phyloP scores from a whole-genome alignment of 768 basidiomycete genomes.

The Russula sp. region DNA sequence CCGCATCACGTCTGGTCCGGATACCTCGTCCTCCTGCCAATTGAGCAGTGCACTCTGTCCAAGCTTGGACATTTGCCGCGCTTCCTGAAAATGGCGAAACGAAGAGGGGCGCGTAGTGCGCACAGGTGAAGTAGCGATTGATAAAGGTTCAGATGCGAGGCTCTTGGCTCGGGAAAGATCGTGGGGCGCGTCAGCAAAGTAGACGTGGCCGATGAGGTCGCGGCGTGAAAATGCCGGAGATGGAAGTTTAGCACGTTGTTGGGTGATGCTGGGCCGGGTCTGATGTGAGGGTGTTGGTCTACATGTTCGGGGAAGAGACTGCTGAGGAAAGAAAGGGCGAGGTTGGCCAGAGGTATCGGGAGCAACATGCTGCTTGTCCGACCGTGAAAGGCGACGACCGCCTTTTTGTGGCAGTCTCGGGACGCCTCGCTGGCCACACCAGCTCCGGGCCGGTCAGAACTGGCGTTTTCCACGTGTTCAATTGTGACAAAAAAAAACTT shows the following conservation, averaged over 20 bases:
- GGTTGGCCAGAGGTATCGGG: conserved; percentile 16
- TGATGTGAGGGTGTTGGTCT: conserved; percentile 12
- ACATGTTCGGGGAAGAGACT: conserved; percentile 5
- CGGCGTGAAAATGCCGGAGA: conserved; percentile 62
- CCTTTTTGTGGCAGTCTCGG: not conserved
- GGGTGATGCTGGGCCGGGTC: not conserved
- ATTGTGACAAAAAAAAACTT: too few species aligned
- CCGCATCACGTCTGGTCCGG: conserved; percentile 72
- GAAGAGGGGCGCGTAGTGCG: conserved; percentile 19
- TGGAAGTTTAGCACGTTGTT: conserved; percentile 47
- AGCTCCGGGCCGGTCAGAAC: too few species aligned
- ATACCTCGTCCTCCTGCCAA: conserved; percentile 77
- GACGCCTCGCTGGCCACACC: not conserved
- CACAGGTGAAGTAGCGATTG: conserved; percentile 3
- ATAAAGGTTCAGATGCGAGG: conserved; percentile 33
- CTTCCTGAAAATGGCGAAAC: not conserved
- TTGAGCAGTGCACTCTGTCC: conserved; percentile 44
- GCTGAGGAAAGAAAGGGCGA: conserved; percentile 21
- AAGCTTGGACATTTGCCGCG: conserved; percentile 33
- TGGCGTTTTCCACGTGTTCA: too few species aligned
- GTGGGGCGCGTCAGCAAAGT: conserved; percentile 54
- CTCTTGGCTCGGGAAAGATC: conserved; percentile 32
- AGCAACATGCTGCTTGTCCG: conserved; percentile 15
- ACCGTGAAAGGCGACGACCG: not conserved
- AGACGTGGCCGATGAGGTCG: conserved; percentile 52